Base-by-base conservation (phyloP, 257 asterid genomes). In the Forsythia viridissima region DNA sequence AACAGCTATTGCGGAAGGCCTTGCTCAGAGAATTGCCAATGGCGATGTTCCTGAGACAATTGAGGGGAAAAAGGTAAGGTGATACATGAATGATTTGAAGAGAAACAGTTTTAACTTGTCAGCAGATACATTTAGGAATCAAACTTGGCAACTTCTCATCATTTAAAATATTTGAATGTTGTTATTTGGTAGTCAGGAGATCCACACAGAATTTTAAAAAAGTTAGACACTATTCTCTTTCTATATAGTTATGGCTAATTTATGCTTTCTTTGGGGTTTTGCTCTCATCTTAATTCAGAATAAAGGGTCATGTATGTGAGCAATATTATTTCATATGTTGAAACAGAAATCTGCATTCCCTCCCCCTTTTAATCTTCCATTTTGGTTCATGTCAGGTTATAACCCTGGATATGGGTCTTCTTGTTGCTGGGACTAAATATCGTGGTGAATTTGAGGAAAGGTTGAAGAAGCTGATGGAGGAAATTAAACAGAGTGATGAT, bases 391-490 rank as follows among this genome's bases (percentile, higher is more conserved):
- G 77, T 83, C 88, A 94, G 99, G 99, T 94, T 79, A 91, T 94
- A 55, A 91, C 97, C 46, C 85, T 94, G 71, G 99, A 94, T 83
- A 93, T 93, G 97, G 98, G 97, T 42, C 97, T 87, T 70, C 94
- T 94, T 70, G 98, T 94, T 76, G 97, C 99, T 75, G 99, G 99
- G 73, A 93, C 99, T 72, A 93, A 93, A 83, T 91, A 93, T 74
- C 97, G 99, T 76, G 98, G 99, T 84, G 99, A 94, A 86, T 93
- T 94, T 87, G 99, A 94, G 84, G 99, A 93, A 83, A 91, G 99
- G 82, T 76, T 94, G 72, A 94, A 93, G 89, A 93, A 91, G 84
- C 82, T 94, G 85, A 91, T 94, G 97, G 98, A 94, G 83, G 99
- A 94, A 85, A 88, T 94, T 41, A 94, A 89, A 80, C 96, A 91